A percentile compares a stretch with the other conserved stretches of the same genome.
Conservation (phyloP, 108 stramenopile genomes). For the Cylindrotheca closterium region DNA sequence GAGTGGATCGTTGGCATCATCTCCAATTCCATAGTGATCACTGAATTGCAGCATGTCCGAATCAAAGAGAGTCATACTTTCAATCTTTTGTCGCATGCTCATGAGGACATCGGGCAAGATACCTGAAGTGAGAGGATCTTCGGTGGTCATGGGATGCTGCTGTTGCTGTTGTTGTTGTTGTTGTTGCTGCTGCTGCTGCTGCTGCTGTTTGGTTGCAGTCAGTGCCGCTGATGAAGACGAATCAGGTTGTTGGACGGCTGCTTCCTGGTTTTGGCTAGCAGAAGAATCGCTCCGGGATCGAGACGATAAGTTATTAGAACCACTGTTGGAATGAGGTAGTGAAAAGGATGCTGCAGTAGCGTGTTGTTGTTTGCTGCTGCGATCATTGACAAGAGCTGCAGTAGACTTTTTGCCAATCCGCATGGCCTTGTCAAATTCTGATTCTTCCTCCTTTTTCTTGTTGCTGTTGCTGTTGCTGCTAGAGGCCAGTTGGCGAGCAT, state of each 20-base stretch:
- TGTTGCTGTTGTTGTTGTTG: conserved; percentile 10
- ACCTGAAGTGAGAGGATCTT: conserved; percentile 38
- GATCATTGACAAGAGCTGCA: background rate
- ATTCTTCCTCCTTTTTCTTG: background rate
- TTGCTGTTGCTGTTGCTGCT: background rate
- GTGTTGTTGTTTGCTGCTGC: background rate
- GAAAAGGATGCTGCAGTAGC: background rate
- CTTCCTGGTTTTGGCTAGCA: background rate
- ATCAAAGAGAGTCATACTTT: conserved; percentile 70
- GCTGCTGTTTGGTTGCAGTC: conserved; percentile 1
- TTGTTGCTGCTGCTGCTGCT: background rate
- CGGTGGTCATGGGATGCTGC: background rate
- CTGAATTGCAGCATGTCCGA: conserved; percentile 60
- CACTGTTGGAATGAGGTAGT: too few relatives aligned
- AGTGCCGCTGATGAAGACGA: background rate
- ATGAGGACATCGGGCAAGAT: conserved; percentile 73
- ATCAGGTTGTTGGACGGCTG: background rate
- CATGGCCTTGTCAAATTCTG: conserved; percentile 47
- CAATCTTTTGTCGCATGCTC: conserved; percentile 78
- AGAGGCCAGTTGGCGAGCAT: too few relatives aligned
- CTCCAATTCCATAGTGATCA: conserved; percentile 2
- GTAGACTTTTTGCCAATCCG: conserved; percentile 11
- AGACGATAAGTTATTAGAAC: background rate
- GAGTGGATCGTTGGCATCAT: conserved; percentile 38
- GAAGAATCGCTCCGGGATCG: conserved; percentile 1